phyloP scores from a whole-genome alignment of 108 stramenopile species.

The Stephanodiscus minutulus region DNA sequence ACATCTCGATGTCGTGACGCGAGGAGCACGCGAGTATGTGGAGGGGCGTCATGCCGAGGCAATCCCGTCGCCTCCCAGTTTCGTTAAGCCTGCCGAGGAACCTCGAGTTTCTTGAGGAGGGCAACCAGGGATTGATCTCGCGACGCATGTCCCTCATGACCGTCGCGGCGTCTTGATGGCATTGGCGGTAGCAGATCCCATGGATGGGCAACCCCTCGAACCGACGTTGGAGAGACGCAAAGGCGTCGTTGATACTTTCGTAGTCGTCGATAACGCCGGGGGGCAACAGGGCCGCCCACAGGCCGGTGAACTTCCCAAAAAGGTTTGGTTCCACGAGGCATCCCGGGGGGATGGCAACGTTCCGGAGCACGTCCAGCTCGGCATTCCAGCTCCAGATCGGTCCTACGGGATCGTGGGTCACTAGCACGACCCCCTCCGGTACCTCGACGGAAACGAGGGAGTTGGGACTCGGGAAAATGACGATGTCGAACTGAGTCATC shows the following conservation, averaged over 20 bases:
- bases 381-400: neutral
- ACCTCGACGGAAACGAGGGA: neutral
- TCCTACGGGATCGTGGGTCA: neutral
- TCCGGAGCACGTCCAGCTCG: neutral
- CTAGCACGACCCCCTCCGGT: neutral
- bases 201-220: conserved; percentile 4
- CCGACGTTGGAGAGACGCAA: neutral
- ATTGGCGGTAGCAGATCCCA: conserved; percentile 4
- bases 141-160: neutral
- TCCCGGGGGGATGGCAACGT: neutral
- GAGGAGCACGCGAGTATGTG: conserved; percentile 12
- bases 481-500: neutral
- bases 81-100: neutral
- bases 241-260: no score
- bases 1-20: neutral
- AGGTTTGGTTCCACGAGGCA: neutral
- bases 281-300: neutral
- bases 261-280: neutral
- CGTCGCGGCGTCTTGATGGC: neutral
- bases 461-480: no score
- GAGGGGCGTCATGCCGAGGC: conserved; percentile 11
- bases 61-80: neutral
- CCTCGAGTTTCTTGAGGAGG: neutral
- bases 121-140: conserved; percentile 1
- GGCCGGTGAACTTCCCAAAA: neutral